These are phyloP conservation scores for Podospora didyma DNA, from an alignment of 495 filamentous ascomycete genomes.

Conservation along the genomic window DNA sequence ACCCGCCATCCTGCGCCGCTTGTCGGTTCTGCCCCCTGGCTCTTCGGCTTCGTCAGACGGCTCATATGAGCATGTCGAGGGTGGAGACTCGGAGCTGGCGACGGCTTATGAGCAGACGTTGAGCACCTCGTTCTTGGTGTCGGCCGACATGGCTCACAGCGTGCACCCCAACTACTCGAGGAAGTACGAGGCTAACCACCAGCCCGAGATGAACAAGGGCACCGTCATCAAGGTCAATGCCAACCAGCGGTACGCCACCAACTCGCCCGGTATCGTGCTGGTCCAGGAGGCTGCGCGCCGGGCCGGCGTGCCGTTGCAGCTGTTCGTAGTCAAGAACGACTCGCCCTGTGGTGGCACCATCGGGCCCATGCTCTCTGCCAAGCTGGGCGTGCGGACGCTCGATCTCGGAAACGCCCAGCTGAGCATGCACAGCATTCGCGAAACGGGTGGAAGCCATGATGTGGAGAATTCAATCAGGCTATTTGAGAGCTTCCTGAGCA, in stretches of 20 bases:
- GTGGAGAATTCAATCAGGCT: slow-evolving; percentile 82
- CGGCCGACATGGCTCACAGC: slow-evolving; percentile 95
- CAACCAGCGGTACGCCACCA: slow-evolving; percentile 93
- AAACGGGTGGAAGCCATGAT: slow-evolving; percentile 84
- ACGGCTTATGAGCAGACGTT: slow-evolving; percentile 94
- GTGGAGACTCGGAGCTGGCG: slow-evolving; percentile 32
- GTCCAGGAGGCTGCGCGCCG: slow-evolving; percentile 76
- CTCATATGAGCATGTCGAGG: slow-evolving; percentile 46
- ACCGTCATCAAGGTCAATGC: slow-evolving; percentile 97
- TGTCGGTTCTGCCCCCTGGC: slow-evolving; percentile 68
- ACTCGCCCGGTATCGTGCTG: slow-evolving; percentile 90
- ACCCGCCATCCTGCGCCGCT: slow-evolving; percentile 79
- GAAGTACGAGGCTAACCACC: slow-evolving; percentile 89
- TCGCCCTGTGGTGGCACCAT: slow-evolving; percentile 93
- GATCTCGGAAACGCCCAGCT: slow-evolving; percentile 96
- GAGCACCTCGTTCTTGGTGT: slow-evolving; percentile 87
- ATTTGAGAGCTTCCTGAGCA: slow-evolving; percentile 82
- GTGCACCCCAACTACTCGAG: slow-evolving; percentile 89
- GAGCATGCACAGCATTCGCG: slow-evolving; percentile 94
- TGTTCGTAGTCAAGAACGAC: slow-evolving; percentile 96
- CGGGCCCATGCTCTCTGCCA: slow-evolving; percentile 87
- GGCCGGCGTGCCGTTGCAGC: slow-evolving; percentile 74
- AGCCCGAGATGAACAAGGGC: slow-evolving; percentile 93
- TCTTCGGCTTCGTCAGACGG: slow-evolving; percentile 35
- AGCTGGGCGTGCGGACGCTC: slow-evolving; percentile 78